Percentiles rank a stretch among this genome's conserved stretches.
Evolutionary conservation across 2,329 filamentous ascomycete species (phyloP).

Genomic region (Calycina herbarum): DNA sequence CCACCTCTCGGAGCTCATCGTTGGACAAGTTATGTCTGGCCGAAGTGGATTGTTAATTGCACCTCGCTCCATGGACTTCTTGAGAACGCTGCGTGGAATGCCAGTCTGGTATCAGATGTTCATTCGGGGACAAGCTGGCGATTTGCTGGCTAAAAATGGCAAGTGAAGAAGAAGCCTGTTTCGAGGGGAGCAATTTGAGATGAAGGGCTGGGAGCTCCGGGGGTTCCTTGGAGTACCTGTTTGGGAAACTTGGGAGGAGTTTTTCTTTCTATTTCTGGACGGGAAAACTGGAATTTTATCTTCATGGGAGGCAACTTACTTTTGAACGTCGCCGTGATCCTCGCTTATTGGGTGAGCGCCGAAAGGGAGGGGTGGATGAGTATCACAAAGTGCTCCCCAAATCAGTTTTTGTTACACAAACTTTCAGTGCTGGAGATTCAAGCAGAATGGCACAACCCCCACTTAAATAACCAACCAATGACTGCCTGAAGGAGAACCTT

Average conservation of each 20-base stretch:
- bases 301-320: background rate
- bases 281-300: background rate
- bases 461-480: background rate
- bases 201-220: background rate
- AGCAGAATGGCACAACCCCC: background rate
- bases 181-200: background rate
- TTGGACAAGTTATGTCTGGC: constrained; percentile 58
- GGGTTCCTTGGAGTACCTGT: background rate
- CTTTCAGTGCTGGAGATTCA: background rate
- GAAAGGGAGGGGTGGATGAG: background rate
- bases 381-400: background rate
- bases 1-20: constrained; percentile 64
- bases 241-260: background rate
- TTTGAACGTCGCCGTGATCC: background rate
- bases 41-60: constrained; percentile 56
- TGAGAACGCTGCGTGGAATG: background rate
- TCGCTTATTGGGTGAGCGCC: background rate
- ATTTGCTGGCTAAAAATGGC: background rate
- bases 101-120: constrained; percentile 2
- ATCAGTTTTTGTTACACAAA: background rate
- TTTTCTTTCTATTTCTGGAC: background rate
- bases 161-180: background rate
- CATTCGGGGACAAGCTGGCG: background rate
- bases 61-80: constrained; percentile 39
- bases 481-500: background rate